Conservation (phyloP, 495 filamentous ascomycete genomes). For the Schizothecium vesticola region DNA sequence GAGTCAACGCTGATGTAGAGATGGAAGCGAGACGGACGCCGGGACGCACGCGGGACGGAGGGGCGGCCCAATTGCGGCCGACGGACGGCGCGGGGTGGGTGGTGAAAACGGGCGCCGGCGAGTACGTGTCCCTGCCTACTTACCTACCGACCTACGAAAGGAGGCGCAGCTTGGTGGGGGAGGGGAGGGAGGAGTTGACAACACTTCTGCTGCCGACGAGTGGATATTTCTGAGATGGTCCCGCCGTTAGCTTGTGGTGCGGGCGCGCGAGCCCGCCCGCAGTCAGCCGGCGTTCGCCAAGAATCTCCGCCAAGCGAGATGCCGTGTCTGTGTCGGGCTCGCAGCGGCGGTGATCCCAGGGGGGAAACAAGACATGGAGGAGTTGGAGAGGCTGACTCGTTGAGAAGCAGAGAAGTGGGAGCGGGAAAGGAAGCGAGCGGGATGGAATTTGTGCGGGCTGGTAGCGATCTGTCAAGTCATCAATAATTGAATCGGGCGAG, state of each 20-base stretch:
- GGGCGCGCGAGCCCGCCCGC: not conserved
- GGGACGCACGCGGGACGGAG: not conserved
- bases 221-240: not conserved
- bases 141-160: not conserved
- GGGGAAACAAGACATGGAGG: not conserved
- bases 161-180: not conserved
- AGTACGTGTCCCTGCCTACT: not conserved
- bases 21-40: no score
- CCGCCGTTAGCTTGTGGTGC: no score
- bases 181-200: not conserved
- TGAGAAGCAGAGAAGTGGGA: not conserved
- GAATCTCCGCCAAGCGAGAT: not conserved
- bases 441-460: not conserved
- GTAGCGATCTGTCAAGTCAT: not conserved
- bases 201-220: not conserved
- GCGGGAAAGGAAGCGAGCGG: not conserved
- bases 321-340: not conserved
- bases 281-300: constrained; percentile 2
- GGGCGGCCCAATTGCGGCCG: no score
- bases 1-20: not conserved
- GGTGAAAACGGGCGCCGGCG: not conserved
- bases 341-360: not conserved
- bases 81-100: not conserved
- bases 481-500: not conserved
- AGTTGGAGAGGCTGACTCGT: not conserved